phyloP scores from a whole-genome alignment of 164 flowering plant species.

The Tetracentron sinense region DNA sequence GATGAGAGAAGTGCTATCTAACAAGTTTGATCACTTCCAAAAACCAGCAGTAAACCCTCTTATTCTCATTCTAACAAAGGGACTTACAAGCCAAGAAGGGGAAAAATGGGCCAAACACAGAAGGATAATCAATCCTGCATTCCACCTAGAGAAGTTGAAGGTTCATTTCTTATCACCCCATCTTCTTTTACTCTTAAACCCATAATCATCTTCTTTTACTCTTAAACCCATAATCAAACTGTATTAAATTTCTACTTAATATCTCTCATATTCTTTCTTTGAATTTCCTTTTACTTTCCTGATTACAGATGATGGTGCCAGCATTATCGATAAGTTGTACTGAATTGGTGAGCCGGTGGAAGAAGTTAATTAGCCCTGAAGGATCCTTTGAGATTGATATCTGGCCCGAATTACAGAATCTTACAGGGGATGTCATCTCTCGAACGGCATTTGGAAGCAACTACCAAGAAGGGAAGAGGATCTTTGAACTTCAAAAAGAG shows the following conservation, averaged over 20 bases:
- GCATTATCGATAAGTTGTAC: slow-evolving; percentile 30
- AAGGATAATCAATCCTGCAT: slow-evolving; percentile 38
- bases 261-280: background rate
- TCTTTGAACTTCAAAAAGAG: slow-evolving; percentile 46
- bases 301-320: slow-evolving; percentile 37
- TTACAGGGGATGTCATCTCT: slow-evolving; percentile 44
- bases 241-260: no score
- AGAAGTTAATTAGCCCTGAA: slow-evolving; percentile 16
- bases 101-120: slow-evolving; percentile 45
- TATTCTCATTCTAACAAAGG: slow-evolving; percentile 21
- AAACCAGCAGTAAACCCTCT: slow-evolving; percentile 40
- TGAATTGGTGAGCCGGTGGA: slow-evolving; percentile 36
- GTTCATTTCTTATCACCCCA: slow-evolving; percentile 12
- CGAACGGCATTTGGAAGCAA: slow-evolving; percentile 53
- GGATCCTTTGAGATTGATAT: slow-evolving; percentile 41
- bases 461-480: slow-evolving; percentile 41
- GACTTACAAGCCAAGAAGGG: slow-evolving; percentile 31
- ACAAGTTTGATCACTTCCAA: slow-evolving; percentile 34
- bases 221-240: no score
- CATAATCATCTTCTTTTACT: no score
- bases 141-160: slow-evolving; percentile 46
- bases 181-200: background rate
- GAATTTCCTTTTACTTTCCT: background rate
- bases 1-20: slow-evolving; percentile 27
- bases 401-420: slow-evolving; percentile 37